Conservation (phyloP, 768 basidiomycete genomes). For the Russula sp. region DNA sequence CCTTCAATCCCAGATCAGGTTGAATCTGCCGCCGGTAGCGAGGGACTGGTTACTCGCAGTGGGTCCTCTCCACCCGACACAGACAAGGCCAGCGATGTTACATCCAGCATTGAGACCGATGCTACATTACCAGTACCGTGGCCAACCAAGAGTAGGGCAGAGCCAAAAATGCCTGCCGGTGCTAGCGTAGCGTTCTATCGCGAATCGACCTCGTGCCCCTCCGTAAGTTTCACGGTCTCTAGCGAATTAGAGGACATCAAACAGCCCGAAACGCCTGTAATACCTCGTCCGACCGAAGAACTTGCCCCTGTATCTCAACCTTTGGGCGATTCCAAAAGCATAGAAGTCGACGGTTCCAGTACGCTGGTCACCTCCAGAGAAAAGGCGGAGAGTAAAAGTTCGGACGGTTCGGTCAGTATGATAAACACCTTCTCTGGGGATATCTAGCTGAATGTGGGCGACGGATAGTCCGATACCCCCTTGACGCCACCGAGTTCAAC, state of each 20-base stretch:
- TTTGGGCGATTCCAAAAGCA: not conserved
- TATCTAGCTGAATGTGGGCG: constrained; percentile 11
- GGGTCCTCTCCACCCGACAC: constrained; percentile 60
- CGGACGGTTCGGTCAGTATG: constrained; percentile 48
- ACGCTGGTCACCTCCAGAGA: constrained; percentile 28
- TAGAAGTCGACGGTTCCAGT: not conserved
- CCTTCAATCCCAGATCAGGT: constrained; percentile 22
- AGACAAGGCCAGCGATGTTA: constrained; percentile 26
- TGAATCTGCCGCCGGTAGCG: constrained; percentile 20
- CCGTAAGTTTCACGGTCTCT: constrained; percentile 69
- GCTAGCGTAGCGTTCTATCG: constrained; percentile 70
- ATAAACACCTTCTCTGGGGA: not conserved
- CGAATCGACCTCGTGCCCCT: constrained; percentile 42
- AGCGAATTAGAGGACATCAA: constrained; percentile 57
- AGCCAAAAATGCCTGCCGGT: constrained; percentile 66
- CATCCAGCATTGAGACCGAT: constrained; percentile 31
- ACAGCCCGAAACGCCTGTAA: not conserved
- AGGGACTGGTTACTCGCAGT: constrained; percentile 47
- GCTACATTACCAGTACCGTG: constrained; percentile 26
- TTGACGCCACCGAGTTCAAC: constrained; percentile 49
- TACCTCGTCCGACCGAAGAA: constrained; percentile 7
- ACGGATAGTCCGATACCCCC: constrained; percentile 38
- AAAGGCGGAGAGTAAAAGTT: constrained; percentile 43
- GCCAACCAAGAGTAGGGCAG: constrained; percentile 40
- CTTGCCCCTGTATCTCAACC: not conserved